Conservation (phyloP, 1,139 yeast species). For the Kodamaea sp. region DNA sequence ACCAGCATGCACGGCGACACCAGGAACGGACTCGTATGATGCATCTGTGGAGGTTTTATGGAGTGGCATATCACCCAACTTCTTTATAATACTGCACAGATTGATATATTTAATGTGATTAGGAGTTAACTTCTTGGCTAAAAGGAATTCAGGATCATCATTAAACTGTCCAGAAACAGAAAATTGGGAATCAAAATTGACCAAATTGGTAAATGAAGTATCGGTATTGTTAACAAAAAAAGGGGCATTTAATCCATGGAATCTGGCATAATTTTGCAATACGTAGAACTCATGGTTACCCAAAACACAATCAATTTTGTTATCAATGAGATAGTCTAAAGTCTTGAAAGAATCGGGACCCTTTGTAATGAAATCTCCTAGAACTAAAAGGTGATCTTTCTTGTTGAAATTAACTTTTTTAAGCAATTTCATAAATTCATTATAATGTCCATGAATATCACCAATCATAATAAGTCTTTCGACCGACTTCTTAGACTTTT, state of each 20-base stretch:
- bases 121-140: constrained; percentile 59
- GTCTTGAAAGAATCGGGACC: constrained; percentile 76
- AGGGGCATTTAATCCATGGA: constrained; percentile 48
- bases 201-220: neutral
- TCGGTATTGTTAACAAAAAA: constrained; percentile 10
- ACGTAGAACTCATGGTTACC: constrained; percentile 86
- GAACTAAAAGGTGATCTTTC: constrained; percentile 58
- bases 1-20: constrained; percentile 80
- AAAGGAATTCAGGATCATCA: constrained; percentile 53
- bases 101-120: constrained; percentile 58
- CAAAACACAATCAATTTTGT: constrained; percentile 65
- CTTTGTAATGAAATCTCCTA: constrained; percentile 85
- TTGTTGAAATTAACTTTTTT: constrained; percentile 41
- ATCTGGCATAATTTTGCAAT: constrained; percentile 55
- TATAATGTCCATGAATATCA: constrained; percentile 81
- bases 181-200: neutral
- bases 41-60: constrained; percentile 23
- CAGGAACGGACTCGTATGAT: constrained; percentile 31
- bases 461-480: constrained; percentile 68
- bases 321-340: constrained; percentile 59
- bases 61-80: constrained; percentile 58
- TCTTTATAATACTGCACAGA: constrained; percentile 60
- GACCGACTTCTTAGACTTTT: constrained; percentile 9
- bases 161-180: constrained; percentile 26
- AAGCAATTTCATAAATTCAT: constrained; percentile 51